Conservation (phyloP, 2,329 filamentous ascomycete species). For the Fusarium compactum region DNA sequence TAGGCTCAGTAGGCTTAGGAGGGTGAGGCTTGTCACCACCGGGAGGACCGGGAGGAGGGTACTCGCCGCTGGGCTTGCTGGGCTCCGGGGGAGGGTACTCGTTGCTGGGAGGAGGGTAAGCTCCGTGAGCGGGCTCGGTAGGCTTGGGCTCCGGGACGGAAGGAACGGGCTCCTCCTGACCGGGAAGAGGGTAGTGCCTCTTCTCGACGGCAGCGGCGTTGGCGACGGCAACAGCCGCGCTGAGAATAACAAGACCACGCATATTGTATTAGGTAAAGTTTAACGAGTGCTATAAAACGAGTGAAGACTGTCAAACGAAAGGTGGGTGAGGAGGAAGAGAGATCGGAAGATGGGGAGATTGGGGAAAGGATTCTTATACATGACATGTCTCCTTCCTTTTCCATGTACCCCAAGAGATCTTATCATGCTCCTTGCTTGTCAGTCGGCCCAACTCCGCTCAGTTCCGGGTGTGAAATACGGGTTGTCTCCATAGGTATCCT, state of each 20-base stretch:
- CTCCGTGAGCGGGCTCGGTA: conserved; percentile 1
- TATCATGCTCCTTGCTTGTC: conserved; percentile 16
- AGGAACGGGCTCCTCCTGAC: conserved; percentile 3
- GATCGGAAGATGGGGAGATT: neutral
- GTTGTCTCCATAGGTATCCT: conserved; percentile 35
- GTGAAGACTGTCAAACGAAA: conserved; percentile 37
- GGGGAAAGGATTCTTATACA: conserved; percentile 35
- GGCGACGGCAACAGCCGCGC: conserved; percentile 39
- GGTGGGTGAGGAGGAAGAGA: conserved; percentile 19
- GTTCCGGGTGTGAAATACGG: conserved; percentile 27
- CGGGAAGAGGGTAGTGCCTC: conserved; percentile 24
- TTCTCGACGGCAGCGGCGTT: conserved; percentile 38
- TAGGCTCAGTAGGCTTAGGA: neutral
- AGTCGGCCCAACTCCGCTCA: conserved; percentile 25
- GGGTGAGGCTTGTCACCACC: conserved; percentile 3
- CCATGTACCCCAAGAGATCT: conserved; percentile 1
- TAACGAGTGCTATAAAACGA: conserved; percentile 32
- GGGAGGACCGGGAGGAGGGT: conserved; percentile 5
- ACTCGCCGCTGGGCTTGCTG: no score
- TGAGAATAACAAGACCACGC: conserved; percentile 35
- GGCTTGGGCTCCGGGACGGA: neutral
- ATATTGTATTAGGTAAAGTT: conserved; percentile 17
- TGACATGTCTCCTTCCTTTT: neutral
- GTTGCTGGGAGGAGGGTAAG: conserved; percentile 11
- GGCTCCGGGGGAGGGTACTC: conserved; percentile 7